Conservation (phyloP, 1,139 yeast genomes). For the Blastobotrys serpentis region DNA sequence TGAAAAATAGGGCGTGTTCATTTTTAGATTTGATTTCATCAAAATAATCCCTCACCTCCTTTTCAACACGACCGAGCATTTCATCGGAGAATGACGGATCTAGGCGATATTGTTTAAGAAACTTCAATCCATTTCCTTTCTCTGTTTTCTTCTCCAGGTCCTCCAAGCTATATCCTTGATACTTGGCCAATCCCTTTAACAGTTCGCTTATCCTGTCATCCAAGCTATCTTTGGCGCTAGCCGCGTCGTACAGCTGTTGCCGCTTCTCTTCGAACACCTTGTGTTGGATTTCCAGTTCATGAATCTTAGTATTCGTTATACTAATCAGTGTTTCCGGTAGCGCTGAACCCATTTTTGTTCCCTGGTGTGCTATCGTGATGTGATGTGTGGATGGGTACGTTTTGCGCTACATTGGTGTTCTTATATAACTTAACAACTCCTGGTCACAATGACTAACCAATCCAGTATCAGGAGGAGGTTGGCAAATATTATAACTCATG, state of each 20-base stretch:
- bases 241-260: not conserved
- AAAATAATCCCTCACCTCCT: conserved; percentile 13
- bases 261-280: not conserved
- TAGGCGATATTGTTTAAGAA: conserved; percentile 5
- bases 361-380: not conserved
- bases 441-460: not conserved
- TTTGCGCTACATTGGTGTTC: no score
- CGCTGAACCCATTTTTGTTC: not conserved
- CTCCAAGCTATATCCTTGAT: not conserved
- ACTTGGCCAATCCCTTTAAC: not conserved
- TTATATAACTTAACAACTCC: no score
- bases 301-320: not conserved
- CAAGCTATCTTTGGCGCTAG: not conserved
- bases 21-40: conserved; percentile 16
- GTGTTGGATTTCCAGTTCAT: not conserved
- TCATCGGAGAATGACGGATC: conserved; percentile 14
- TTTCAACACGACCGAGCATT: conserved; percentile 13
- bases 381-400: no score
- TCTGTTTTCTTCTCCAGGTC: not conserved
- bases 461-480: no score
- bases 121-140: not conserved
- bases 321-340: not conserved
- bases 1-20: conserved; percentile 22
- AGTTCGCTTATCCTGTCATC: not conserved
- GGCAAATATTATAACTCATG: no score